Evolutionary conservation across 768 basidiomycete genomes (phyloP).

Genomic region (Calocera cornea): DNA sequence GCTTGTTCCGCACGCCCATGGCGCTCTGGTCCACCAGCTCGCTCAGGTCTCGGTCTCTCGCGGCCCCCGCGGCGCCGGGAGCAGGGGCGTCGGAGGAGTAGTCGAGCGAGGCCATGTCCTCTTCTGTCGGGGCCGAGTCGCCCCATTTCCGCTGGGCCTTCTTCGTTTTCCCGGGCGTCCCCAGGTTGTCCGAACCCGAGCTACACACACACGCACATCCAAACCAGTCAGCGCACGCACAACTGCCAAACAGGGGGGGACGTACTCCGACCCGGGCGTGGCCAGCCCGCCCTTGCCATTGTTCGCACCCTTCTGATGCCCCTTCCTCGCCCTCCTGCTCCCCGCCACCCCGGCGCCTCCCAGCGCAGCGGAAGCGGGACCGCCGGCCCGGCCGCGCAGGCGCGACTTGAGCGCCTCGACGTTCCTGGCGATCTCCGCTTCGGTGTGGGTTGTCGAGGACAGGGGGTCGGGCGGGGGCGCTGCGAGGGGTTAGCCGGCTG

Average conservation of each 20-base stretch:
- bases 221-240: too few relatives aligned
- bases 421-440: constrained; percentile 83
- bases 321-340: constrained; percentile 30
- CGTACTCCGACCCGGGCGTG: constrained; percentile 51
- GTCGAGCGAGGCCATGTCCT: constrained; percentile 88
- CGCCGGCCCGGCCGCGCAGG: constrained; percentile 57
- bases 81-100: constrained; percentile 52
- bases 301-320: constrained; percentile 21
- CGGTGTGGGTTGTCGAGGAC: constrained; percentile 47
- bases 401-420: constrained; percentile 80
- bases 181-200: constrained; percentile 37
- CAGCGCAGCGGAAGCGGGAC: too few relatives aligned
- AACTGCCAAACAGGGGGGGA: constrained; percentile 7
- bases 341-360: constrained; percentile 24
- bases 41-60: constrained; percentile 21
- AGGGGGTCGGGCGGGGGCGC: constrained; percentile 36
- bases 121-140: constrained; percentile 60
- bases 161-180: too few relatives aligned
- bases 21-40: constrained; percentile 21
- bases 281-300: constrained; percentile 6
- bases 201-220: constrained; percentile 21
- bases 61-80: constrained; percentile 24
- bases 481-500: too few relatives aligned
- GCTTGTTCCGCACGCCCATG: constrained; percentile 46
- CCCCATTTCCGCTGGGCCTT: constrained; percentile 89